A percentile compares a stretch with the other conserved stretches of the same genome.
Conservation (phyloP, 2,329 filamentous ascomycete species). For the Epicoccum nigrum region DNA sequence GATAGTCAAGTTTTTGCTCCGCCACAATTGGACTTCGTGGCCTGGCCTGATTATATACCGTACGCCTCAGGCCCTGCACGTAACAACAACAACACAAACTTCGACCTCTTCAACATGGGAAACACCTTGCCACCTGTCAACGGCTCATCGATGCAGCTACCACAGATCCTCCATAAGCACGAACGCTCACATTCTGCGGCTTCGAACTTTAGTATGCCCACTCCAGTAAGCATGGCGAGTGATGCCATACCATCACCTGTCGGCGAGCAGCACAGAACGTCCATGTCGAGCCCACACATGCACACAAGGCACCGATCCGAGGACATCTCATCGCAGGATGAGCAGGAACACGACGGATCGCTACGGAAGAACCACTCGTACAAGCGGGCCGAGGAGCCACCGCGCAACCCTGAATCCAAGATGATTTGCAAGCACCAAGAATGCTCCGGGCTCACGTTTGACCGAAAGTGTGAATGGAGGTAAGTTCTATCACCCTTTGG, state of each 20-base stretch:
- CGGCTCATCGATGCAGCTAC: conserved; percentile 27
- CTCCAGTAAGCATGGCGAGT: conserved; percentile 42
- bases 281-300: conserved; percentile 30
- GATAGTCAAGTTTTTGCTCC: conserved; percentile 37
- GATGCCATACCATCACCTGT: conserved; percentile 37
- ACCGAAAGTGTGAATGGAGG: conserved; percentile 93
- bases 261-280: conserved; percentile 27
- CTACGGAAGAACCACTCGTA: conserved; percentile 47
- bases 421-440: conserved; percentile 73
- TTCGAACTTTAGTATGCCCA: conserved; percentile 42
- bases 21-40: conserved; percentile 42
- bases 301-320: conserved; percentile 34
- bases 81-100: conserved; percentile 28
- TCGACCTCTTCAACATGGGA: conserved; percentile 33
- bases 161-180: conserved; percentile 30
- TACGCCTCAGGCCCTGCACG: conserved; percentile 41
- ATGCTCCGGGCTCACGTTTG: conserved; percentile 74
- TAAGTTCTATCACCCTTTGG: conserved; percentile 57
- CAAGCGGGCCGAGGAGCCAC: conserved; percentile 57
- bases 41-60: conserved; percentile 35
- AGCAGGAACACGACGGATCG: conserved; percentile 27
- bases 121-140: conserved; percentile 30
- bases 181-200: conserved; percentile 41
- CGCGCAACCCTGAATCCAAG: conserved; percentile 72
- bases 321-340: conserved; percentile 38